Evolutionary conservation across 371 early-diverging fungal genomes (phyloP).

Genomic region (Mortierella sp.): DNA sequence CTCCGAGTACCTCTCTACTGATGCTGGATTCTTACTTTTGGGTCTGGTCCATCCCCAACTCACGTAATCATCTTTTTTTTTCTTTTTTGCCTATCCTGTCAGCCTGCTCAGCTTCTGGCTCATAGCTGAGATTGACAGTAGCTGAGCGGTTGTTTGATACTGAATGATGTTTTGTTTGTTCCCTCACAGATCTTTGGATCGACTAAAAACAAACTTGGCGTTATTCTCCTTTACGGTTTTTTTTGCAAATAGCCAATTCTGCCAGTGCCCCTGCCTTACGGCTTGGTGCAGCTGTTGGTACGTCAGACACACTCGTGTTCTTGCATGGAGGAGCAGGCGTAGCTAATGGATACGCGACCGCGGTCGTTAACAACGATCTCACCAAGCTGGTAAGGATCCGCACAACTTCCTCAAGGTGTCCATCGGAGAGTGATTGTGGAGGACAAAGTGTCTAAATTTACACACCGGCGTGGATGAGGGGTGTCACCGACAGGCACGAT

Average conservation of each 20-base stretch:
- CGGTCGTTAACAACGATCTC: slow-evolving; percentile 39
- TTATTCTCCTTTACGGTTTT: neutral
- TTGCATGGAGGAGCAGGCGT: slow-evolving; percentile 40
- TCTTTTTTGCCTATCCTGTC: neutral
- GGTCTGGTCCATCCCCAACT: slow-evolving; percentile 42
- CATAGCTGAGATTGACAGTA: neutral
- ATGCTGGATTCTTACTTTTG: slow-evolving; percentile 38
- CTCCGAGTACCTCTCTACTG: slow-evolving; percentile 9
- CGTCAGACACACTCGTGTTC: slow-evolving; percentile 18
- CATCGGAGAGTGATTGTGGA: neutral
- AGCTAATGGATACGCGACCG: slow-evolving; percentile 18
- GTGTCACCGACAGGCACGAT: neutral
- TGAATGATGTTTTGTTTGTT: neutral
- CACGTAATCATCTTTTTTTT: slow-evolving; percentile 30
- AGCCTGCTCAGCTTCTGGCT: neutral
- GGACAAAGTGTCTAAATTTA: slow-evolving; percentile 10
- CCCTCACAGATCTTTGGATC: neutral
- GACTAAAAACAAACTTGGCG: neutral
- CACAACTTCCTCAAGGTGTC: neutral
- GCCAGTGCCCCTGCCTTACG: slow-evolving; percentile 32
- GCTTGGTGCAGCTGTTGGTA: slow-evolving; percentile 41
- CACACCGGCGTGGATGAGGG: neutral
- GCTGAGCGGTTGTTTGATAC: too few relatives aligned
- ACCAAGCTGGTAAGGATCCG: slow-evolving; percentile 44
- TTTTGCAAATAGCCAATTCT: slow-evolving; percentile 36